phyloP scores from a whole-genome alignment of 2,329 filamentous ascomycete species.

The Sporothrix phasma region DNA sequence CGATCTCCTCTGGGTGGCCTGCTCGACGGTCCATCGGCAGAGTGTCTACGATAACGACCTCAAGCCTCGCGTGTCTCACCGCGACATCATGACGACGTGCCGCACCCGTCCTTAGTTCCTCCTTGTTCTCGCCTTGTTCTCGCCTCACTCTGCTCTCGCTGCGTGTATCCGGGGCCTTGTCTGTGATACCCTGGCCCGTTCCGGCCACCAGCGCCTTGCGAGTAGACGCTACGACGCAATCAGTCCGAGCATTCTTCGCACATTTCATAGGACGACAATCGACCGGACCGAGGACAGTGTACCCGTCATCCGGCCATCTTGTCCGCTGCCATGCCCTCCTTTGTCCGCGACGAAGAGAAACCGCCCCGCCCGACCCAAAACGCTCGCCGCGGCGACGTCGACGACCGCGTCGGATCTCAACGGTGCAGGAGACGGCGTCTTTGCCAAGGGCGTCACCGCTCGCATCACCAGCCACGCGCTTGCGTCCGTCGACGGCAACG shows the following conservation, averaged over 20 bases:
- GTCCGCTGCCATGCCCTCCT: conserved; percentile 17
- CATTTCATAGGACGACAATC: neutral
- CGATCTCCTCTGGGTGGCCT: neutral
- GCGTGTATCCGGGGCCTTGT: neutral
- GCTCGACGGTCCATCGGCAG: neutral
- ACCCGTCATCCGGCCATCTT: neutral
- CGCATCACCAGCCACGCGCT: conserved; percentile 10
- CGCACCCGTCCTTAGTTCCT: neutral
- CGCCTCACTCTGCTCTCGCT: neutral
- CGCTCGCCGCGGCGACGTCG: neutral
- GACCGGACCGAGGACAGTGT: neutral
- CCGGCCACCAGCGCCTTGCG: neutral
- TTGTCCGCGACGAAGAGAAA: conserved; percentile 14
- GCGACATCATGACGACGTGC: conserved; percentile 9
- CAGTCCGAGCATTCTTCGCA: neutral
- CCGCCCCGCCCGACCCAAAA: conserved; percentile 9
- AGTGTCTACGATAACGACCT: neutral
- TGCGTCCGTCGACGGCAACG: conserved; percentile 14
- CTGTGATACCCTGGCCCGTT: neutral
- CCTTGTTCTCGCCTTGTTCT: too few species aligned
- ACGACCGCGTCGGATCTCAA: neutral
- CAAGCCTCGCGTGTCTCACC: neutral
- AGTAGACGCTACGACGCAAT: neutral
- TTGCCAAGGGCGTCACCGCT: conserved; percentile 11
- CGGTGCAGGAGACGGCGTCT: conserved; percentile 4